Conservation (phyloP, 306 rosid species). For the Fragaria iinumae region DNA sequence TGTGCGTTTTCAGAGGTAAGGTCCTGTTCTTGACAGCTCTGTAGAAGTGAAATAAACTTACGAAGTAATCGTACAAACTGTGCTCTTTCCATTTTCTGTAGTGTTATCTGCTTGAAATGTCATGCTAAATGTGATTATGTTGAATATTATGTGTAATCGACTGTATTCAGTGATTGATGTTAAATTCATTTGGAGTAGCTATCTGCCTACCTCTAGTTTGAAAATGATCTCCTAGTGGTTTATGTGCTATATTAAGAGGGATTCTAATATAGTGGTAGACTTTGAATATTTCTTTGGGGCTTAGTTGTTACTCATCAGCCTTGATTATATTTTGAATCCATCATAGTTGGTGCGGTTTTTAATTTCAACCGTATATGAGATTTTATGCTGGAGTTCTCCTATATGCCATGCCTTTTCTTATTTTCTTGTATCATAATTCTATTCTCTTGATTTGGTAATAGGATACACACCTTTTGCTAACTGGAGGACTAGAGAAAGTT, state of each 20-base stretch:
- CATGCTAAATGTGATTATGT: not conserved
- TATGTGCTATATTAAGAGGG: not conserved
- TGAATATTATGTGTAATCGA: not conserved
- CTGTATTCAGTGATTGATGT: not conserved
- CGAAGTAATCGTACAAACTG: not conserved
- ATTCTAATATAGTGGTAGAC: not conserved
- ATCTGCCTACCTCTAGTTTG: not conserved
- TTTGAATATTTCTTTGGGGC: not conserved
- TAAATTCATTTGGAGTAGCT: not conserved
- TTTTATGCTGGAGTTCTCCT: not conserved
- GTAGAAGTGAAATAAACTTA: not conserved
- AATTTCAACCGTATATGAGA: not conserved
- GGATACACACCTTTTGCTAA: constrained; percentile 87
- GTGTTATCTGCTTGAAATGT: not conserved
- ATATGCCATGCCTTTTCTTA: not conserved
- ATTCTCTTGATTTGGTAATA: constrained; percentile 33
- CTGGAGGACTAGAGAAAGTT: constrained; percentile 91
- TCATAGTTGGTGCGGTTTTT: not conserved
- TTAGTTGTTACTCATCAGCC: not conserved
- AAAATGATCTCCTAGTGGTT: not conserved
- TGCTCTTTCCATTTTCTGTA: not conserved
- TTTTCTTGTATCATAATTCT: constrained; percentile 13
- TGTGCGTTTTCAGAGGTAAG: constrained; percentile 91
- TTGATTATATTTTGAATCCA: not conserved
- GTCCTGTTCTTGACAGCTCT: not conserved